phyloP scores from a whole-genome alignment of 2,329 filamentous ascomycete genomes.

The Nothophaeocryptopus gaeumannii region DNA sequence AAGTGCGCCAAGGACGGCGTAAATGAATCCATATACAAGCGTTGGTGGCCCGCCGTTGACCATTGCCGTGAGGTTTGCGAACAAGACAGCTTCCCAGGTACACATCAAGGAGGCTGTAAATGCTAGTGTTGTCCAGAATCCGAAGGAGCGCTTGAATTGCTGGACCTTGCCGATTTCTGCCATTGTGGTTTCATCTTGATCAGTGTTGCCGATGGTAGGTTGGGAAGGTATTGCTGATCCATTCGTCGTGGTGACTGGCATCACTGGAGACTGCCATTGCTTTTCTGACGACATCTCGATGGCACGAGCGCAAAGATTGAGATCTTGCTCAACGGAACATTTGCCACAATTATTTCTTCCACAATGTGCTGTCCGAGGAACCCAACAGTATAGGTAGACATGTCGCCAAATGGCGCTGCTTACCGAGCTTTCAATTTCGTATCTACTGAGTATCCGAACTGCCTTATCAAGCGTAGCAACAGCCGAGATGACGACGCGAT shows the following conservation, averaged over 20 bases:
- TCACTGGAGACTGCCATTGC: too few species aligned
- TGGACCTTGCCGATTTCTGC: constrained; percentile 13
- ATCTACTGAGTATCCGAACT: too few species aligned
- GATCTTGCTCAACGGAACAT: background rate
- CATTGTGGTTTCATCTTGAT: constrained; percentile 14
- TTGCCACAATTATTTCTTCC: background rate
- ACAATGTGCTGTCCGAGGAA: too few species aligned
- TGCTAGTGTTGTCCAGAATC: constrained; percentile 20
- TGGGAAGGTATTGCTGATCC: too few species aligned
- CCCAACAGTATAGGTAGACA: too few species aligned
- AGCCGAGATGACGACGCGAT: too few species aligned
- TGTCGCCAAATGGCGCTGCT: too few species aligned
- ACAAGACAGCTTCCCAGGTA: constrained; percentile 26
- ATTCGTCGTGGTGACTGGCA: too few species aligned
- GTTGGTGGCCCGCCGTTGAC: constrained; percentile 25
- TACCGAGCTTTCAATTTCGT: too few species aligned
- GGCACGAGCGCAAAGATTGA: too few species aligned
- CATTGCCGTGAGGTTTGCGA: constrained; percentile 15
- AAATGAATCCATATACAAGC: constrained; percentile 26
- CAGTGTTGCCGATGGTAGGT: background rate
- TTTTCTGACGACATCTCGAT: too few species aligned
- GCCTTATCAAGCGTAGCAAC: too few species aligned
- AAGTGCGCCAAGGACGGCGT: constrained; percentile 12
- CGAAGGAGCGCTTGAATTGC: constrained; percentile 12
- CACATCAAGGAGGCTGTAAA: constrained; percentile 21